Conservation (phyloP, 2,329 filamentous ascomycete species). For the Hypoxylon sp. region DNA sequence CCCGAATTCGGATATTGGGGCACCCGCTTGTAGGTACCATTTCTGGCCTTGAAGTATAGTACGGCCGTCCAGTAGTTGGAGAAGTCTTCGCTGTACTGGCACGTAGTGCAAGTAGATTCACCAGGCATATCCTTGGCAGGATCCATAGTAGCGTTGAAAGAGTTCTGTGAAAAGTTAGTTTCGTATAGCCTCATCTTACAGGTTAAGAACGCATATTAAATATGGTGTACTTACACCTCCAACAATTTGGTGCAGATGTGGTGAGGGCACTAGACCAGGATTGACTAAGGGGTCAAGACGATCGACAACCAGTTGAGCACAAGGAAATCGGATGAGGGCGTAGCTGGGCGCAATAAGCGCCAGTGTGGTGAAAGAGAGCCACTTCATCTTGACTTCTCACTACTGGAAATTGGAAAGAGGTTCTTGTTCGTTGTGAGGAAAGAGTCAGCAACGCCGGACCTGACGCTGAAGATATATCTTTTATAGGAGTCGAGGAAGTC, state of each 20-base stretch:
- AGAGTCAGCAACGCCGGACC: not conserved
- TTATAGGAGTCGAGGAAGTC: slow-evolving; percentile 11
- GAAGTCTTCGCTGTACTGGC: slow-evolving; percentile 50
- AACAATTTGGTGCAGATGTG: slow-evolving; percentile 53
- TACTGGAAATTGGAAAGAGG: not conserved
- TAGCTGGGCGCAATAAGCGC: slow-evolving; percentile 44
- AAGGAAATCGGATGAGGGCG: slow-evolving; percentile 51
- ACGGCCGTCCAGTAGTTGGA: slow-evolving; percentile 53
- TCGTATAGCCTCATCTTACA: slow-evolving; percentile 8
- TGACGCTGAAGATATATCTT: slow-evolving; percentile 6
- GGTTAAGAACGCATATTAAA: not conserved
- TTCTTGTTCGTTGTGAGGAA: not conserved
- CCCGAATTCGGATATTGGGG: slow-evolving; percentile 50
- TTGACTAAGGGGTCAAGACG: slow-evolving; percentile 52
- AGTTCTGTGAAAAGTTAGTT: slow-evolving; percentile 41
- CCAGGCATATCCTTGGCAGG: slow-evolving; percentile 49
- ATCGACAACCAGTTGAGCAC: slow-evolving; percentile 51
- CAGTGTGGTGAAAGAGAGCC: slow-evolving; percentile 42
- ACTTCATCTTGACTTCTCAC: slow-evolving; percentile 43
- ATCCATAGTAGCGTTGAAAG: slow-evolving; percentile 51
- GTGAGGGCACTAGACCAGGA: slow-evolving; percentile 49
- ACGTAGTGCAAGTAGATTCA: slow-evolving; percentile 51
- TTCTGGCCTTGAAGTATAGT: slow-evolving; percentile 49
- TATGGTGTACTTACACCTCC: slow-evolving; percentile 46
- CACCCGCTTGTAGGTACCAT: slow-evolving; percentile 51